phyloP scores from a whole-genome alignment of 192 early-diverging fungal species.

The Backusella tuberculispora region DNA sequence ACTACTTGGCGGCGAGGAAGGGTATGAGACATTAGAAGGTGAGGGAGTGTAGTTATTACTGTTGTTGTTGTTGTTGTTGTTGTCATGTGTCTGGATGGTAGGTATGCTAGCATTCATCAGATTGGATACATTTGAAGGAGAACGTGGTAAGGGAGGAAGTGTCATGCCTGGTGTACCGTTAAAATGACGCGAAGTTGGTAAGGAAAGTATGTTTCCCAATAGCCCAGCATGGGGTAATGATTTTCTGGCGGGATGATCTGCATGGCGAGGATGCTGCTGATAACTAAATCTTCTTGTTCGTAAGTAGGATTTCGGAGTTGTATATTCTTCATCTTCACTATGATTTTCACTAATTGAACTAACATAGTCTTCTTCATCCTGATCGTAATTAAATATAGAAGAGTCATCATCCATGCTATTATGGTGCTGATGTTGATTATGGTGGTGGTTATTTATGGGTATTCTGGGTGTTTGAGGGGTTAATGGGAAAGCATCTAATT shows the following conservation, averaged over 20 bases:
- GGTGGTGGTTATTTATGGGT: not conserved
- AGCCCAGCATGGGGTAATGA: not conserved
- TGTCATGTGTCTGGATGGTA: conserved; percentile 26
- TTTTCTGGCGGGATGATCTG: conserved; percentile 9
- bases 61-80: not conserved
- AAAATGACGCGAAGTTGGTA: conserved; percentile 6
- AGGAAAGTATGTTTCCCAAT: not conserved
- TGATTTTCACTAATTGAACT: conserved; percentile 16
- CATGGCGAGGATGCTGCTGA: conserved; percentile 8
- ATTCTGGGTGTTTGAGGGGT: conserved; percentile 20
- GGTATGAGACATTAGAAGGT: conserved; percentile 34
- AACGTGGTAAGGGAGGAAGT: conserved; percentile 39
- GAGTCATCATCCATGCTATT: conserved; percentile 27
- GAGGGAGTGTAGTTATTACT: not conserved
- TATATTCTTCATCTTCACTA: conserved; percentile 48
- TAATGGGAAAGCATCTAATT: not conserved
- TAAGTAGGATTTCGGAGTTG: not conserved
- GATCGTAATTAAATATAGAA: conserved; percentile 38
- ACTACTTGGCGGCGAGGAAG: conserved; percentile 55
- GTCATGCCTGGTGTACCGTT: conserved; percentile 17
- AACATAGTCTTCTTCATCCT: conserved; percentile 47
- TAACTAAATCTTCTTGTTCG: not conserved
- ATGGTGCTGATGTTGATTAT: not conserved
- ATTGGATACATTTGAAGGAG: conserved; percentile 19
- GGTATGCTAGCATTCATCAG: conserved; percentile 1